Conservation (phyloP, 129 eudicot genomes). For the sunflower (Helianthus annuus) region HanXRQr2.0-SUNRISE NC_035445.2:149976461-149976960, state of each 20-base stretch:
- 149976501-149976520: no score
- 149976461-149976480: no score
- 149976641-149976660: background rate
- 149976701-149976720: background rate
- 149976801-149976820: background rate
- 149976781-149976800: no score
- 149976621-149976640: background rate
- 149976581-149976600: background rate
- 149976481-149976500: no score
- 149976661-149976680: background rate
- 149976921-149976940: slow-evolving; percentile 85
- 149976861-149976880: slow-evolving; percentile 63
- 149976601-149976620: background rate
- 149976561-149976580: no score
- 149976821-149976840: background rate
- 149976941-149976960: slow-evolving; percentile 71
- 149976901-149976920: slow-evolving; percentile 73
- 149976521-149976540: no score
- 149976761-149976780: no score
- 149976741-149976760: background rate
- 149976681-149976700: background rate
- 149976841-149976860: background rate
- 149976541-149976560: no score
- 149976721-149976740: no score
- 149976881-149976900: slow-evolving; percentile 53